phyloP scores from a whole-genome alignment of 768 basidiomycete genomes.

The Mycena belliarum region DNA sequence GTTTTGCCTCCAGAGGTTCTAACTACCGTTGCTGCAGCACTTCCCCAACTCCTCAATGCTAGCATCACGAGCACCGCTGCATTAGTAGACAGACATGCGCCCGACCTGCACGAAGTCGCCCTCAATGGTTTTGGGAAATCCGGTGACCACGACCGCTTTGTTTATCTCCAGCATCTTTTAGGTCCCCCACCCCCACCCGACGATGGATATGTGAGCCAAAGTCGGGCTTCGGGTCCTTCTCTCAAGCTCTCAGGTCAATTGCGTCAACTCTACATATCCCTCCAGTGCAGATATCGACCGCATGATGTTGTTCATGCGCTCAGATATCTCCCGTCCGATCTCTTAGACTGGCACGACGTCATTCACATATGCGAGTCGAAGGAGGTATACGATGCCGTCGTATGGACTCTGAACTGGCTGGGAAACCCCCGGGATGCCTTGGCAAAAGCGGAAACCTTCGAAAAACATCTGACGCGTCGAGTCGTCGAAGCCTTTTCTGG shows the following conservation, averaged over 20 bases:
- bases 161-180: conserved; percentile 78
- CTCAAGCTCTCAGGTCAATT: conserved; percentile 49
- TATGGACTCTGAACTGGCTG: conserved; percentile 75
- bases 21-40: conserved; percentile 51
- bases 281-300: conserved; percentile 76
- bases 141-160: conserved; percentile 57
- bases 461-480: conserved; percentile 47
- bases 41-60: conserved; percentile 64
- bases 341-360: conserved; percentile 57
- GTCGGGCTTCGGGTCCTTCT: conserved; percentile 35
- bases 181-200: conserved; percentile 51
- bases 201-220: conserved; percentile 33
- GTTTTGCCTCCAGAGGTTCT: conserved; percentile 57
- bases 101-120: conserved; percentile 65
- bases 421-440: conserved; percentile 70
- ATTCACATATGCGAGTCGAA: conserved; percentile 66
- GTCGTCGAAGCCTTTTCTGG: conserved; percentile 42
- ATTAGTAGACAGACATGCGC: conserved; percentile 69
- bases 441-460: conserved; percentile 60
- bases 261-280: conserved; percentile 62
- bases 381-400: conserved; percentile 69
- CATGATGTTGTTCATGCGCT: conserved; percentile 62
- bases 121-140: conserved; percentile 49
- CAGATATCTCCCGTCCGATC: conserved; percentile 49
- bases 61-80: conserved; percentile 69